A percentile compares a stretch with the other conserved stretches of the same genome.
Evolutionary conservation across 1,139 yeast genomes (phyloP).

Genomic region (Geotrichum europaeum): DNA sequence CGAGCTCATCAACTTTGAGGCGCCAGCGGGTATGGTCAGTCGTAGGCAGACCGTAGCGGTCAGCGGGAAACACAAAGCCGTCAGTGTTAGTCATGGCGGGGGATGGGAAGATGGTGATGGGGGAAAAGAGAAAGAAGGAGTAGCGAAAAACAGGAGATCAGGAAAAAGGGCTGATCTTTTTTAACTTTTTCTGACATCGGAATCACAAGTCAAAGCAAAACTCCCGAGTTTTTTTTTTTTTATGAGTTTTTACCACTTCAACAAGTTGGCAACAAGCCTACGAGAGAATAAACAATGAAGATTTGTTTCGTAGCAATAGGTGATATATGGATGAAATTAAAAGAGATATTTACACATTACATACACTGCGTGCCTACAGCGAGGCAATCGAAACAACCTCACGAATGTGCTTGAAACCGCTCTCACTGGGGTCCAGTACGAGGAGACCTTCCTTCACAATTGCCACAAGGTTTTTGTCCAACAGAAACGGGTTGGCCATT

Average conservation of each 20-base stretch:
- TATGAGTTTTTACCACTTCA: no score
- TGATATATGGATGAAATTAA: neutral
- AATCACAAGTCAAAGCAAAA: neutral
- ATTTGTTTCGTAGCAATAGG: neutral
- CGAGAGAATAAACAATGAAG: neutral
- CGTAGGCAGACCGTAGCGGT: constrained; percentile 46
- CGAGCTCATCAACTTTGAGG: constrained; percentile 59
- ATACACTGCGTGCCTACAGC: neutral
- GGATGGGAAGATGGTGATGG: neutral
- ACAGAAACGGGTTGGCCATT: constrained; percentile 12
- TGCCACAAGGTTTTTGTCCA: constrained; percentile 21
- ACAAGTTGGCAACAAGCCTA: no score
- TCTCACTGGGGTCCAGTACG: constrained; percentile 24
- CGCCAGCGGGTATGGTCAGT: constrained; percentile 79
- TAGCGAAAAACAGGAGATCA: neutral
- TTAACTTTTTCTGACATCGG: neutral
- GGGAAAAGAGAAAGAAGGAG: neutral
- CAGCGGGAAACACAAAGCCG: constrained; percentile 29
- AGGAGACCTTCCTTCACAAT: constrained; percentile 23
- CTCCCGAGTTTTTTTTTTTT: no score
- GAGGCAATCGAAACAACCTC: constrained; percentile 5
- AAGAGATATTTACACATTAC: neutral
- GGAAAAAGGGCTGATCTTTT: neutral
- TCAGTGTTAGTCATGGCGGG: neutral
- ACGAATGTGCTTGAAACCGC: constrained; percentile 24